Evolutionary conservation across 345 rosid species (phyloP).

Genomic region (Noccaea bulbosa): DNA sequence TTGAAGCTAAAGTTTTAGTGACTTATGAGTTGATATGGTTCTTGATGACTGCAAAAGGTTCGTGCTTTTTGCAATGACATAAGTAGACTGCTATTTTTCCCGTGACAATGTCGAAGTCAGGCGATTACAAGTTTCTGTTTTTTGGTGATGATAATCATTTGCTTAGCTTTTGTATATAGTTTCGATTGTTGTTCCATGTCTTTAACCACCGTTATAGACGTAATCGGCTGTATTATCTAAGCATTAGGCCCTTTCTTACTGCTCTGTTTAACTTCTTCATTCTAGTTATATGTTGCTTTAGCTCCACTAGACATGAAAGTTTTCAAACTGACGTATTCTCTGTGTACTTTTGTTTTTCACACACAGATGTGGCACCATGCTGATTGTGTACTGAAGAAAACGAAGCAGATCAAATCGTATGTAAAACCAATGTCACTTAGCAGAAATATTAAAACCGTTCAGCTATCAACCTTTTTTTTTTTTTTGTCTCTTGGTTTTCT

Average conservation of each 20-base stretch:
- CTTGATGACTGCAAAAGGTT: constrained; percentile 21
- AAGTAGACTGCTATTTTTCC: constrained; percentile 3
- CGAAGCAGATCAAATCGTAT: constrained; percentile 78
- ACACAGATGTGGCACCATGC: constrained; percentile 93
- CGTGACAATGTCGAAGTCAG: neutral
- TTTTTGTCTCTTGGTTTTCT: constrained; percentile 14
- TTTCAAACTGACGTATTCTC: constrained; percentile 19
- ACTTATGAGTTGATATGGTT: neutral
- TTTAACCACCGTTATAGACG: neutral
- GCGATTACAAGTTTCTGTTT: neutral
- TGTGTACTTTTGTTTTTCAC: constrained; percentile 16
- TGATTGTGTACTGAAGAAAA: constrained; percentile 69
- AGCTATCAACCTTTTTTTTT: constrained; percentile 12
- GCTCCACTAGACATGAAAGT: neutral
- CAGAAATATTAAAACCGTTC: neutral
- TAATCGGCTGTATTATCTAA: constrained; percentile 5
- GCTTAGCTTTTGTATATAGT: neutral
- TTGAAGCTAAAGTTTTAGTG: neutral
- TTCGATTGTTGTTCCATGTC: constrained; percentile 14
- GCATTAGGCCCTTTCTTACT: neutral
- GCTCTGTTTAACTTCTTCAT: neutral
- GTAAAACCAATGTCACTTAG: constrained; percentile 34
- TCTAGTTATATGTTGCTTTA: constrained; percentile 16
- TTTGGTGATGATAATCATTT: neutral
- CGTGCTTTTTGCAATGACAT: constrained; percentile 19